Conservation (phyloP, 2,329 filamentous ascomycete genomes). For the Cladosporium austrohemisphaericum region DNA sequence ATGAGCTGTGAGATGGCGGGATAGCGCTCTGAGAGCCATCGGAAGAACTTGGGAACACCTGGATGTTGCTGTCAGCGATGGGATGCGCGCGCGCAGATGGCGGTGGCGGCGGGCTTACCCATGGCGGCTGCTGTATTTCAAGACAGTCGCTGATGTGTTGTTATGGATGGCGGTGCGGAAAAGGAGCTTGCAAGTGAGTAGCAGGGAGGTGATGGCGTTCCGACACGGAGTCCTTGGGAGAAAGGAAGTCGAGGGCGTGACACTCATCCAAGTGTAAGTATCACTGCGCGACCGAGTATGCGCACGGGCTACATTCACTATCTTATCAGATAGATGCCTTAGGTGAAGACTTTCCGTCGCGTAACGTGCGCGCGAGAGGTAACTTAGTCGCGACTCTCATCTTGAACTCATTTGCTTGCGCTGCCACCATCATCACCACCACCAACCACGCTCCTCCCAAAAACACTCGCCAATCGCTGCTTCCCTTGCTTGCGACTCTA, state of each 20-base stretch:
- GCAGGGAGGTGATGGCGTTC: constrained; percentile 26
- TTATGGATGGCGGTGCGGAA: constrained; percentile 7
- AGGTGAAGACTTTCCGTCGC: too few species aligned
- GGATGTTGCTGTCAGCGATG: constrained; percentile 40
- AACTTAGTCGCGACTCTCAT: too few species aligned
- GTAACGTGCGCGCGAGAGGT: too few species aligned
- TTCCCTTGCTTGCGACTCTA: too few species aligned
- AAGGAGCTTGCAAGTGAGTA: constrained; percentile 13
- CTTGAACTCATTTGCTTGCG: too few species aligned
- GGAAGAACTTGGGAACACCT: constrained; percentile 89
- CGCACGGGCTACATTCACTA: too few species aligned
- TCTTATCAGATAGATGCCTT: too few species aligned
- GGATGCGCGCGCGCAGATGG: constrained; percentile 18
- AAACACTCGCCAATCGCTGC: too few species aligned
- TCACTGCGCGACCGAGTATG: too few species aligned
- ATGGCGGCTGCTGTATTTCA: constrained; percentile 30
- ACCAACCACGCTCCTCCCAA: too few species aligned
- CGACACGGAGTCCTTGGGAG: constrained; percentile 38
- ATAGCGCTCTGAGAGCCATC: constrained; percentile 99
- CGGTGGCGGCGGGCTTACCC: constrained; percentile 12
- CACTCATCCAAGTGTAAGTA: too few species aligned
- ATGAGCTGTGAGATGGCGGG: constrained; percentile 97
- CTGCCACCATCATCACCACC: too few species aligned
- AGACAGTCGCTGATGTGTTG: constrained; percentile 19
- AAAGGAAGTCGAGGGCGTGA: constrained; percentile 26